These are phyloP conservation scores for Fusarium staphyleae DNA, from an alignment of 2,329 filamentous ascomycete species.

Conservation along the genomic window DNA sequence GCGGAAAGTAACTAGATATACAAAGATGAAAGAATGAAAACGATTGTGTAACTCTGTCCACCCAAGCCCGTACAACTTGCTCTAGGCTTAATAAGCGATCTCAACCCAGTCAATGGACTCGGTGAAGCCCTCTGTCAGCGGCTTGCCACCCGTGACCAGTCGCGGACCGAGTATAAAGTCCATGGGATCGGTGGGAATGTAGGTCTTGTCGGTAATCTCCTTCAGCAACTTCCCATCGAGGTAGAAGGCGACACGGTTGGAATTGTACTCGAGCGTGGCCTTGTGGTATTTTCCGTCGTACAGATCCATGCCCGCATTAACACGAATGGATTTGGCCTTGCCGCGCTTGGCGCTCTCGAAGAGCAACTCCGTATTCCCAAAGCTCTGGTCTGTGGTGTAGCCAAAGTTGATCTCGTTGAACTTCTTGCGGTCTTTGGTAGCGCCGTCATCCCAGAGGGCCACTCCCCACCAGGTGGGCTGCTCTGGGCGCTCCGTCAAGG, in stretches of 20 bases:
- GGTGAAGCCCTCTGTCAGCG: slow-evolving; percentile 15
- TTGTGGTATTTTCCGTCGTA: slow-evolving; percentile 25
- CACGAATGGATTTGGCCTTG: not conserved
- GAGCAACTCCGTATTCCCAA: slow-evolving; percentile 10
- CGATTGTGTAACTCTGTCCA: too few species aligned
- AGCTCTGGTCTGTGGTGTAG: slow-evolving; percentile 22
- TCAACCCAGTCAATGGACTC: slow-evolving; percentile 30
- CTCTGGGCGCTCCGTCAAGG: slow-evolving; percentile 17
- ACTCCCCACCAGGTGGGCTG: slow-evolving; percentile 32
- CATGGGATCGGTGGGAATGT: slow-evolving; percentile 28
- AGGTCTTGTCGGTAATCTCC: slow-evolving; percentile 15
- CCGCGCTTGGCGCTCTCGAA: slow-evolving; percentile 27
- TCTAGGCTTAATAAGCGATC: not conserved
- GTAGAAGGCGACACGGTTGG: slow-evolving; percentile 22
- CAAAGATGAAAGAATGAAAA: too few species aligned
- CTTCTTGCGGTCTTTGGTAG: not conserved
- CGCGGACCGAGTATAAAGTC: slow-evolving; percentile 26
- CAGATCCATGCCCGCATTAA: slow-evolving; percentile 20
- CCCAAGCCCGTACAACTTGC: not conserved
- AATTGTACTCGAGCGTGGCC: slow-evolving; percentile 26
- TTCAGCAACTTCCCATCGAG: slow-evolving; percentile 19
- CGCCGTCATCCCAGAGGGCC: slow-evolving; percentile 23
- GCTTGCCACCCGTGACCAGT: slow-evolving; percentile 8
- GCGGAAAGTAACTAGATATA: too few species aligned
- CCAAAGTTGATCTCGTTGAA: slow-evolving; percentile 37